Base-by-base conservation (phyloP, 768 basidiomycete genomes). In the Termitomyces sp. region DNA sequence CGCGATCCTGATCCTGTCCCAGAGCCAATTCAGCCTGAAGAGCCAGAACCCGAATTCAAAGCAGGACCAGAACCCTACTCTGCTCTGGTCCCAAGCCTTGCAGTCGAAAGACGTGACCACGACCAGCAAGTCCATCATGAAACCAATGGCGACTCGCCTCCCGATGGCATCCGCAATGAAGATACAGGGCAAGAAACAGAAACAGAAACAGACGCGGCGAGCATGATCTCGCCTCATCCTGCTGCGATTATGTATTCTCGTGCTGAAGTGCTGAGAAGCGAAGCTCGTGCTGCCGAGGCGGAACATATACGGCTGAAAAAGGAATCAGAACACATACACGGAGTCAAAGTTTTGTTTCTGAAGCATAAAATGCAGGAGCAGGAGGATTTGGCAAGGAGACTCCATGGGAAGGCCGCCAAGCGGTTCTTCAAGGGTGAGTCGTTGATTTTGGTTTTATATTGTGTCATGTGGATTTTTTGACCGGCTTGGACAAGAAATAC, bases 351-450 rank as follows among this genome's bases (percentile, higher is more conserved):
- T 7, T 66, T 82, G 43, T 58, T 72, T 55, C 59, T 79, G 28
- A 67, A 70, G 30, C 70, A 71, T 11, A 68, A 76, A 49, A 70
- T 78, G 3, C 63, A 71, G 35, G 69, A 72, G 40, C 64, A 68
- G 23, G 73, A 75, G 45, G 66, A 64, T 19, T 65, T 64, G 53
- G 71, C 68, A 5, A 66, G 61, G 43, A 74, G 68, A 56, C 62
- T 81, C 35, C 78, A 83, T 63, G 68, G 68, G 51, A 73, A 73
- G 33, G 81, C 81, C 21, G 78, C 74, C 26, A 71, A 71, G 55
- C 68, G 79, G 40, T 78, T 75, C 57, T 78, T 71, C 59, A 70
- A 68, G 44, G 75, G 80, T 80, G 54, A 61, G 75, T 67, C 38
- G 60, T 23, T 8, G 52, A 35, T 31, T n/a, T 49, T 48, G 54